Conservation (phyloP, 2,329 filamentous ascomycete species). For the Aspergillus melleus region DNA sequence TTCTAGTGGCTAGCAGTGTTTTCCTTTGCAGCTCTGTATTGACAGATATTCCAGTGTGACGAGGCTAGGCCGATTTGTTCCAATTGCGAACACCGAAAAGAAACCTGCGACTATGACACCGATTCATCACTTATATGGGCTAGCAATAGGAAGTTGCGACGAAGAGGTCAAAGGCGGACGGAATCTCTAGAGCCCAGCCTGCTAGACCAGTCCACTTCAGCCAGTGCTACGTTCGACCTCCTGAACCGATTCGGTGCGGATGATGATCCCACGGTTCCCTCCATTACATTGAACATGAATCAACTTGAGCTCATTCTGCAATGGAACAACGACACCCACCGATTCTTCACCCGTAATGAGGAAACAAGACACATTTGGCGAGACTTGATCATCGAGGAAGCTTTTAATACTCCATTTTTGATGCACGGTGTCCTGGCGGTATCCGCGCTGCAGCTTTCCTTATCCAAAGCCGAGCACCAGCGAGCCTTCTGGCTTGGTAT, state of each 20-base stretch:
- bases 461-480: background rate
- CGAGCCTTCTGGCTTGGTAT: constrained; percentile 18
- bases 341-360: constrained; percentile 18
- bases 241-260: background rate
- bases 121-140: constrained; percentile 18
- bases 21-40: background rate
- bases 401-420: constrained; percentile 19
- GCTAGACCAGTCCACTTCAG: background rate
- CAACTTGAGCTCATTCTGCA: constrained; percentile 21
- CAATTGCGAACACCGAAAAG: constrained; percentile 19
- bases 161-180: no score
- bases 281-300: constrained; percentile 14
- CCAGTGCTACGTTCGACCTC: background rate
- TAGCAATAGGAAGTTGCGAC: background rate
- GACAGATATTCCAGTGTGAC: constrained; percentile 18
- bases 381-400: constrained; percentile 19
- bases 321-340: constrained; percentile 21
- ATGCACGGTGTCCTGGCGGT: constrained; percentile 28
- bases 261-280: background rate
- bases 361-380: constrained; percentile 23
- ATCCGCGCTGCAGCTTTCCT: constrained; percentile 23
- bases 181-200: no score
- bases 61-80: constrained; percentile 20
- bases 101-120: constrained; percentile 18
- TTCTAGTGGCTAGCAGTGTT: no score